These are phyloP conservation scores for Russula dissimulans DNA, from an alignment of 768 basidiomycete genomes.

Conservation along the genomic window DNA sequence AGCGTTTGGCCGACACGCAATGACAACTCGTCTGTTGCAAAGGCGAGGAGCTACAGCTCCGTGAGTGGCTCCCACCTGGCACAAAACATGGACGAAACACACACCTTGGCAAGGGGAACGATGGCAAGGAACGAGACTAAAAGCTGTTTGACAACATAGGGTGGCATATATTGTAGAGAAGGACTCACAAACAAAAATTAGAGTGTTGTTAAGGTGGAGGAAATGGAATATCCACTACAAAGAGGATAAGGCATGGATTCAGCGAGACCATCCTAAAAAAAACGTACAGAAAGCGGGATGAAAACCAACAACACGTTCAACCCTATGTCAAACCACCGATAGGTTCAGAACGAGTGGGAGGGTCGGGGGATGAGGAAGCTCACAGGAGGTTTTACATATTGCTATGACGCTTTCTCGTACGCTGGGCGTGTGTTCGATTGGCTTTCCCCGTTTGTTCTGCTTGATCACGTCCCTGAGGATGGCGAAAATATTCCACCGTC, in stretches of 20 bases:
- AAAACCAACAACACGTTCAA: slow-evolving; percentile 62
- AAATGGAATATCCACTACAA: slow-evolving; percentile 68
- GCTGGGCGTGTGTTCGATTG: slow-evolving; percentile 38
- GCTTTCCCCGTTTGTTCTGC: slow-evolving; percentile 16
- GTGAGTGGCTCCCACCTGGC: not conserved
- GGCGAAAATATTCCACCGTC: not conserved
- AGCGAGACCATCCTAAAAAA: not conserved
- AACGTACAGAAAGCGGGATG: slow-evolving; percentile 59
- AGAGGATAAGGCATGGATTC: not conserved
- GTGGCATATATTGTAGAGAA: not conserved
- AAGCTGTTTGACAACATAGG: not conserved
- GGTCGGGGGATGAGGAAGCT: slow-evolving; percentile 16
- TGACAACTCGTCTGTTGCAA: slow-evolving; percentile 81
- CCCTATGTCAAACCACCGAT: slow-evolving; percentile 32
- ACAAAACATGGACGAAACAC: not conserved
- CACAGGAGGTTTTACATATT: slow-evolving; percentile 52
- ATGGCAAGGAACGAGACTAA: slow-evolving; percentile 74
- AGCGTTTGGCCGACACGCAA: slow-evolving; percentile 75
- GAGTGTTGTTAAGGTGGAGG: slow-evolving; percentile 40
- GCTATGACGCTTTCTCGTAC: slow-evolving; percentile 40
- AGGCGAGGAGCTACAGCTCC: slow-evolving; percentile 52
- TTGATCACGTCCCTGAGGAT: not conserved
- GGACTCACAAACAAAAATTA: slow-evolving; percentile 65
- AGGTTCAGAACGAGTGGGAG: not conserved
- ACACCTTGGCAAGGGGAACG: slow-evolving; percentile 73